phyloP scores from a whole-genome alignment of 805 yeast species.

The Hanseniaspora guilliermondii region DNA sequence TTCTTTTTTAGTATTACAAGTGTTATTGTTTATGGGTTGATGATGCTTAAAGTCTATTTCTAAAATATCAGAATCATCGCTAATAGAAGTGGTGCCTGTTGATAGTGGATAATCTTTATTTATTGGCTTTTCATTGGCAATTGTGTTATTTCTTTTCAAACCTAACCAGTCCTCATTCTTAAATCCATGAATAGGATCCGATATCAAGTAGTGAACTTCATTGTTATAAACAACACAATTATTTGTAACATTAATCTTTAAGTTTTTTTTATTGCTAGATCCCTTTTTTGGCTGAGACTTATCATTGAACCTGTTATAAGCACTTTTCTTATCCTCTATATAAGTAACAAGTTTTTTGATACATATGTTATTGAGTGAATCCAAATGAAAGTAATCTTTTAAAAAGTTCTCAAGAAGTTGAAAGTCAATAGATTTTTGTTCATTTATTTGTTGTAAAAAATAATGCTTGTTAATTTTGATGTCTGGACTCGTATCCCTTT shows the following conservation, averaged over 20 bases:
- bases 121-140: not conserved
- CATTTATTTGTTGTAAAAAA: conserved; percentile 15
- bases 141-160: conserved; percentile 14
- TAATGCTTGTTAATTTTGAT: not conserved
- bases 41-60: conserved; percentile 1
- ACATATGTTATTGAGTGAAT: conserved; percentile 21
- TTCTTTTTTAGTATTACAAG: not conserved
- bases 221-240: conserved; percentile 20
- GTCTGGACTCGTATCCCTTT: not conserved
- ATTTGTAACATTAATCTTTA: not conserved
- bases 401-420: conserved; percentile 24
- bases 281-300: conserved; percentile 9
- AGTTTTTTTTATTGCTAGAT: conserved; percentile 22
- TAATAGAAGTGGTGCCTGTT: not conserved
- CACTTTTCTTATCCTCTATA: conserved; percentile 4
- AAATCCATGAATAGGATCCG: conserved; percentile 24
- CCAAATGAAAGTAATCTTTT: conserved; percentile 25
- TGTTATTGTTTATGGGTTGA: not conserved
- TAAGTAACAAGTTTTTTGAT: conserved; percentile 23
- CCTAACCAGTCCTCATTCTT: conserved; percentile 23
- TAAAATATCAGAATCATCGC: not conserved
- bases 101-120: not conserved
- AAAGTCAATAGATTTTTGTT: conserved; percentile 19
- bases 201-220: conserved; percentile 26
- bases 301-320: conserved; percentile 22